Base-by-base conservation (phyloP, 345 rosid genomes). In the Euphorbia lathyris region DNA sequence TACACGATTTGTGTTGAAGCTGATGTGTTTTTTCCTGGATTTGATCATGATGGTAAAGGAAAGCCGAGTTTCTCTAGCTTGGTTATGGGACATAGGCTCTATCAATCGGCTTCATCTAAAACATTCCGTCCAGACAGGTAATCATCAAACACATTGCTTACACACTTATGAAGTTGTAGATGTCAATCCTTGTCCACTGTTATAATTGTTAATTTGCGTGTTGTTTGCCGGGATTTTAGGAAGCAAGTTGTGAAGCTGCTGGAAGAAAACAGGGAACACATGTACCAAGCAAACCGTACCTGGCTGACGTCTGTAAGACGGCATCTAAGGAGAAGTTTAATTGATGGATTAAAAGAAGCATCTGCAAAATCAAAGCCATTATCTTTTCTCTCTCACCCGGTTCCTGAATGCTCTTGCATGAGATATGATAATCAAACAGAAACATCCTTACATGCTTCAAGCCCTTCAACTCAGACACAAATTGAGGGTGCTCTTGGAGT, bases 91-190 rank as follows among this genome's bases (percentile, higher is more conserved):
- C 97, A 91, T 70, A 75, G 97, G 82, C 88, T 95, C 56, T 91
- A 95, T 82, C 97, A 88, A 77, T 87, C 91, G 45, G 92, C 99
- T 53, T 81, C 92, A 23, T 81, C 83, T 14, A 91, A 90, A 82
- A 88, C 96, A 19, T 91, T 83, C 79, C 83, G 92, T 80, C 99
- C 93, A 26, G 86, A 90, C 85, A 91, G 98, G 98, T 94, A 86
- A 66, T 66, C 9, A 26, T 45, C 29, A 12, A 36, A 50, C 25
- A 7, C 25, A 63, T 7, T 34, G 38, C 38, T 57, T 26, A 9
- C 40, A 25, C n/a, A n/a, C n/a, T n/a, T 25, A 26, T 58, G 0
- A 20, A 27, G 17, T 23, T n/a, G 2, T 12, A 22, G 0, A 32
- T 48, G 8, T 59, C 29, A 7, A 20, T 43, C 5, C 13, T 26